These are phyloP conservation scores for Kuraishia floccosa DNA, from an alignment of 805 yeast genomes.

Conservation along the genomic window DNA sequence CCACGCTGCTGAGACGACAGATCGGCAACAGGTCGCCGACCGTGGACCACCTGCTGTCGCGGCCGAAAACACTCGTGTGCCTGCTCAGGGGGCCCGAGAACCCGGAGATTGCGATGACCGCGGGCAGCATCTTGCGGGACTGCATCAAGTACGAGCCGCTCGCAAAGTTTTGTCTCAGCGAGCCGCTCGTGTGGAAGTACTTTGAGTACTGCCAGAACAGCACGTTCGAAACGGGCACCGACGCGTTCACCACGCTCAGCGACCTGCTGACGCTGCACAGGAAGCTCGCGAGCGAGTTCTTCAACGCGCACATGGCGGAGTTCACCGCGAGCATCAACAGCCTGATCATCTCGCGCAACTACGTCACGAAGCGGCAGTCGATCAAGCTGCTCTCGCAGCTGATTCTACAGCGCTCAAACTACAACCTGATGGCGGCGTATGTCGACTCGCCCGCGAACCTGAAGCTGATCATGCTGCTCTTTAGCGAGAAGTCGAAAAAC, in stretches of 20 bases:
- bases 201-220: conserved; percentile 68
- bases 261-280: conserved; percentile 65
- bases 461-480: conserved; percentile 74
- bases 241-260: conserved; percentile 68
- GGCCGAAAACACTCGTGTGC: conserved; percentile 51
- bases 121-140: conserved; percentile 76
- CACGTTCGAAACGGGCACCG: conserved; percentile 85
- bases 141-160: conserved; percentile 72
- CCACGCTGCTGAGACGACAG: conserved; percentile 67
- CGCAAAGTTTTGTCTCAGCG: conserved; percentile 44
- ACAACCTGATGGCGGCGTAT: conserved; percentile 60
- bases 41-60: conserved; percentile 64
- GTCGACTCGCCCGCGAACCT: conserved; percentile 75
- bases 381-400: conserved; percentile 65
- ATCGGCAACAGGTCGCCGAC: conserved; percentile 74
- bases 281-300: conserved; percentile 58
- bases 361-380: conserved; percentile 89
- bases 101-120: conserved; percentile 59
- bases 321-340: conserved; percentile 58
- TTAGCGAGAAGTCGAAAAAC: conserved; percentile 84
- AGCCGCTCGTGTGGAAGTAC: conserved; percentile 66
- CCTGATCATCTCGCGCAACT: conserved; percentile 66
- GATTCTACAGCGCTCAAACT: conserved; percentile 62
- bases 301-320: conserved; percentile 37
- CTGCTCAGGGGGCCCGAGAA: conserved; percentile 67